Percentiles rank a stretch among this genome's conserved stretches.
Evolutionary conservation across 129 eudicot species (phyloP).

Genomic region (Arctium minus): DNA sequence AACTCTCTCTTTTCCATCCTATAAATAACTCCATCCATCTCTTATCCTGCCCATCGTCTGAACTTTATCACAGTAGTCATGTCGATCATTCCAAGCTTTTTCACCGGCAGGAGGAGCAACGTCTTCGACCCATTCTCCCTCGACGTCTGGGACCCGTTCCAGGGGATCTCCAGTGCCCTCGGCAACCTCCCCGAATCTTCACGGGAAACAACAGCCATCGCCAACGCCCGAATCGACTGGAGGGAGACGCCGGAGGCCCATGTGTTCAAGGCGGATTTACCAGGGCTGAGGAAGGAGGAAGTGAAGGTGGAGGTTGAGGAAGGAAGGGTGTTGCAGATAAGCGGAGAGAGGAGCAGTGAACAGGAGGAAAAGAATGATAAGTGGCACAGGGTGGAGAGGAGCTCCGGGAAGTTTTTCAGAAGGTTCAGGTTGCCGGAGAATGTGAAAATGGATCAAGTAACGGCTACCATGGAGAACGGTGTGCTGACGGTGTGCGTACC

Average conservation of each 20-base stretch:
- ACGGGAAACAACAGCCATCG: slow-evolving; percentile 41
- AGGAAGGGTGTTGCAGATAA: slow-evolving; percentile 50
- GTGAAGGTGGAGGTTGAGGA: slow-evolving; percentile 63
- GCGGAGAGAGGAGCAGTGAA: slow-evolving; percentile 57
- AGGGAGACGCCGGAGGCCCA: slow-evolving; percentile 69
- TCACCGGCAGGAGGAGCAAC: slow-evolving; percentile 41
- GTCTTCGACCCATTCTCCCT: slow-evolving; percentile 54
- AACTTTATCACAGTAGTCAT: slow-evolving; percentile 2
- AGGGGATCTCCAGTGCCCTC: slow-evolving; percentile 29
- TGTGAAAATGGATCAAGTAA: slow-evolving; percentile 54
- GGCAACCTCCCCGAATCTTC: slow-evolving; percentile 17
- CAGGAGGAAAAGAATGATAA: slow-evolving; percentile 53
- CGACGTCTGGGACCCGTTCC: slow-evolving; percentile 56
- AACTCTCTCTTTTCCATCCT: not conserved
- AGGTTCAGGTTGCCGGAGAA: slow-evolving; percentile 67
- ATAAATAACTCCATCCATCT: slow-evolving; percentile 10
- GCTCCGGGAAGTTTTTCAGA: slow-evolving; percentile 54
- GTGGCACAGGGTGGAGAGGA: slow-evolving; percentile 65
- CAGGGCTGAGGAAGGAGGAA: slow-evolving; percentile 59
- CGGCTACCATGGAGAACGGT: slow-evolving; percentile 58
- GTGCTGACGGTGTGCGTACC: slow-evolving; percentile 62
- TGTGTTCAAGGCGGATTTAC: slow-evolving; percentile 60
- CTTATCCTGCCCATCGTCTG: not conserved
- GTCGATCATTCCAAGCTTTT: slow-evolving; percentile 57
- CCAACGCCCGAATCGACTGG: slow-evolving; percentile 54